Evolutionary conservation across 768 basidiomycete species (phyloP), one percentile per base, ranked within the genome.

Genomic region (Jaapia argillacea): DNA sequence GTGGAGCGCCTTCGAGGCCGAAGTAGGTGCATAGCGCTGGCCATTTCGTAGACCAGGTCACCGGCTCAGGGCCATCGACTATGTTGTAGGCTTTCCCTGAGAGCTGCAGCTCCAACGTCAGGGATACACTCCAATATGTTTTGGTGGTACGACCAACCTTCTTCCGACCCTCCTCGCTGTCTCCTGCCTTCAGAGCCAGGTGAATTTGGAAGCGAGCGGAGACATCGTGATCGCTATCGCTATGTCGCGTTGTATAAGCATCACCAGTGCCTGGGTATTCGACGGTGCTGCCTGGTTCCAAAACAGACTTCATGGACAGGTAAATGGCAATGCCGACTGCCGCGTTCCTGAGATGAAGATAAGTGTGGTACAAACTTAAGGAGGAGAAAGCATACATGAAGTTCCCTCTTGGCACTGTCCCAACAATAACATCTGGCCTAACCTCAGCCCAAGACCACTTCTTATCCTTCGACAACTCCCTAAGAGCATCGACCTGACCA

Each of bases 1-100:
- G 38, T 13, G 38, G 38, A 39, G 22, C 38, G 22, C 38, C 38
- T 20, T 39, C 2, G 38, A 39, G 38, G 12, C 38, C 38, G 22
- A 39, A 39, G 38, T 39, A 39, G 13, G 38, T 20, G n/a, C n/a
- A n/a, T 12, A 39, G 14, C 14, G 12, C 38, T 12, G 38, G 38
- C 38, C 38, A 39, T 2, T 39, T 39, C 13, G 38, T 39, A 10
- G 10, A 10, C 28, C 28, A 33, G 28, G 10, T 33, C 28, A 33
- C 28, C 10, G 16, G 10, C 10, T 33, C 28, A n/a, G n/a, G n/a
- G 28, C 28, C 28, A 16, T 33, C 16, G 10, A 16, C 28, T 10
- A 33, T 33, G 28, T 33, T 33, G 28, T 33, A 33, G 10, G 28
- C 28, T 16, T 33, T 33, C 28, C 16, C 28, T 10, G 28, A 10